Evolutionary conservation across 768 basidiomycete species (phyloP), one percentile per base, ranked within the genome.

Genomic region (Cyclocybe cylindracea): DNA sequence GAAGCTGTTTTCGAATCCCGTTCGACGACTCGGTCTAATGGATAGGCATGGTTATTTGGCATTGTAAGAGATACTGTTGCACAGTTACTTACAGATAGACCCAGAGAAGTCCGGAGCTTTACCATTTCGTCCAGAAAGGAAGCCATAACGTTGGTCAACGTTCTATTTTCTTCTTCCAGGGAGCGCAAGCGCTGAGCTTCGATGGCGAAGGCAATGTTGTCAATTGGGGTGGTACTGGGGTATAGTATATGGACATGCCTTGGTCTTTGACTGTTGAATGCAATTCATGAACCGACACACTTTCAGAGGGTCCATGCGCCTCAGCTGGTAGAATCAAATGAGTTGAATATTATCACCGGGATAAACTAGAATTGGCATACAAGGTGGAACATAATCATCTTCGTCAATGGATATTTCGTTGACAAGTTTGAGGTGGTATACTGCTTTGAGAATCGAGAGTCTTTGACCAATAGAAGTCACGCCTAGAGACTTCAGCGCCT

Each of bases 381-480:
- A 94, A 50, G 91, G 91, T 11, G 94, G 94, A 10, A 94, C 79
- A 65, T 92, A 96, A 61, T 91, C 81, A 58, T 90, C 91, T 33
- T 85, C 71, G 51, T 90, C 89, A 58, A 94, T 83, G 14, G 87
- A 84, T 46, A 98, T 74, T 52, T 84, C 83, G 62, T 94, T 79
- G 1, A 83, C 83, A 45, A 94, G 69, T 76, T 99, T 99, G 60
- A 91, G 73, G 44, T 84, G 82, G 72, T 96, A 98, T 45, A 98
- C 84, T 39, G 89, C 88, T 66, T 93, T 94, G 64, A 98, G 85
- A 55, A 98, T 91, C 37, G 89, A 78, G 33, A 99, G 69, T 46
- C 96, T 78, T 70, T 98, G 96, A 13, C 96, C 96, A 53, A 98
- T 81, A 35, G 88, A 91, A 16, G 80, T 63, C 37, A 99, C 80